Conservation (phyloP, 306 rosid genomes). For the Quercus agrifolia region DNA sequence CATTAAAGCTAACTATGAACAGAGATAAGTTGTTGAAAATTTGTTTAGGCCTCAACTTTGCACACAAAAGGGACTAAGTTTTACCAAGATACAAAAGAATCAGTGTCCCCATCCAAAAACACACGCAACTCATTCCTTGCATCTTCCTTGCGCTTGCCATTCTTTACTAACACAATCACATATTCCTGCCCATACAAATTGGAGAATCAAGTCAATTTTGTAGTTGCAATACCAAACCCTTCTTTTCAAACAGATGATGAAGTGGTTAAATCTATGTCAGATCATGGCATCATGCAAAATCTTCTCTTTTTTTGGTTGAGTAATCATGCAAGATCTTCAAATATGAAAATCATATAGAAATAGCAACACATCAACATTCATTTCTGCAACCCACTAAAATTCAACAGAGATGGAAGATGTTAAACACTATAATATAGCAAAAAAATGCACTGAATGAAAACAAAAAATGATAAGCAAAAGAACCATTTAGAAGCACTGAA, state of each 20-base stretch:
- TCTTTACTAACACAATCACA: conserved; percentile 84
- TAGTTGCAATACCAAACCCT: not conserved
- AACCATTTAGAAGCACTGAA: too few relatives aligned
- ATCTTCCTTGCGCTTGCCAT: conserved; percentile 82
- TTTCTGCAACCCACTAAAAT: not conserved
- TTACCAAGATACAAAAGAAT: conserved; percentile 93
- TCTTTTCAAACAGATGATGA: not conserved
- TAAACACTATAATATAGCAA: not conserved
- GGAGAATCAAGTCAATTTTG: conserved; percentile 16
- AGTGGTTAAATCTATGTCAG: not conserved
- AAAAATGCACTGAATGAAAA: too few relatives aligned
- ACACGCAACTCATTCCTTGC: conserved; percentile 79
- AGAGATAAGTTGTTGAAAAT: conserved; percentile 9
- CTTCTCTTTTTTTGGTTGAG: not conserved
- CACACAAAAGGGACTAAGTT: not conserved
- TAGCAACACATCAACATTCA: too few relatives aligned
- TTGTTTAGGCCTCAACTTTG: not conserved
- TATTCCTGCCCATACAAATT: conserved; percentile 67
- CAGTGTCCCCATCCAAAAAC: conserved; percentile 83
- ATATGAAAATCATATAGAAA: too few relatives aligned
- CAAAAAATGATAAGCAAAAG: too few relatives aligned
- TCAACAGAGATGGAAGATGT: not conserved
- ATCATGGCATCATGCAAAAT: not conserved
- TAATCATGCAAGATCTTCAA: not conserved
- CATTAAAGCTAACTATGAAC: not conserved